A percentile compares a stretch with the other conserved stretches of the same genome.
phyloP scores from a whole-genome alignment of 2,329 filamentous ascomycete genomes.

The Ascochyta pisi region DNA sequence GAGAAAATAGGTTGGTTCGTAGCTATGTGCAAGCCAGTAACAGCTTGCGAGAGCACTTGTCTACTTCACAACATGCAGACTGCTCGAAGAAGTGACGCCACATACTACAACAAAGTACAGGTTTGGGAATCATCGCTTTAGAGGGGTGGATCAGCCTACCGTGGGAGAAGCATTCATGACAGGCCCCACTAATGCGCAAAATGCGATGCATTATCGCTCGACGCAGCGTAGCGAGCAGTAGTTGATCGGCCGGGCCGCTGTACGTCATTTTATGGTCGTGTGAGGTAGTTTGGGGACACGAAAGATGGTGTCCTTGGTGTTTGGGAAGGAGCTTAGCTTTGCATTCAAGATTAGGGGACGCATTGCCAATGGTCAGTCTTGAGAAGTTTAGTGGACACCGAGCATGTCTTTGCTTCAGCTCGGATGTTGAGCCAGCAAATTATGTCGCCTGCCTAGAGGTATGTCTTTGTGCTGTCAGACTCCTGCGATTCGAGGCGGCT shows the following conservation, averaged over 20 bases:
- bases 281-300: neutral
- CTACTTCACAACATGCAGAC: too few species aligned
- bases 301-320: neutral
- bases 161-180: neutral
- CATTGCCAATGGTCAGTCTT: neutral
- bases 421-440: neutral
- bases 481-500: neutral
- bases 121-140: too few species aligned
- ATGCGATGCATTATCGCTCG: neutral
- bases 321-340: neutral
- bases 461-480: conserved; percentile 17
- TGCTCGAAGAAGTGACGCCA: too few species aligned
- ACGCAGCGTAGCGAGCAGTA: neutral
- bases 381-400: conserved; percentile 9
- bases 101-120: too few species aligned
- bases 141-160: too few species aligned
- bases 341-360: neutral
- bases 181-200: neutral
- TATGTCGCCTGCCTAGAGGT: conserved; percentile 7
- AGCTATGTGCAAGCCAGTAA: too few species aligned
- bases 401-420: neutral
- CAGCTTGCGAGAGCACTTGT: too few species aligned
- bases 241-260: neutral
- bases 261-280: conserved; percentile 6
- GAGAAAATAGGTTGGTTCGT: too few species aligned